These are phyloP conservation scores for Kwoniella sp. DNA, from an alignment of 768 basidiomycete genomes.

Conservation along the genomic window DNA sequence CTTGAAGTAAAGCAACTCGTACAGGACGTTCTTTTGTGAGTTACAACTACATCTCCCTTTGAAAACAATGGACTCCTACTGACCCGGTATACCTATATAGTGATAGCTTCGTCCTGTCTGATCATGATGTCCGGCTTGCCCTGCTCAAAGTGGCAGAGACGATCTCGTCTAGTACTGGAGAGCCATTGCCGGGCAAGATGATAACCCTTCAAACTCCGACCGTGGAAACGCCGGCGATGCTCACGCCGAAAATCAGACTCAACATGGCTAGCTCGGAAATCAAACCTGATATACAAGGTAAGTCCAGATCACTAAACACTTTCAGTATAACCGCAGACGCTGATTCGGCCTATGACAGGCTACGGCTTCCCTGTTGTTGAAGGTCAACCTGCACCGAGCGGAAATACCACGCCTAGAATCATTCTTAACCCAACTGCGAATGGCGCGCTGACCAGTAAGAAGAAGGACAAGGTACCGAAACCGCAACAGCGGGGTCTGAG, in stretches of 20 bases:
- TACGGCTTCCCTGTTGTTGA: constrained; percentile 31
- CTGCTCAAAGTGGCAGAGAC: constrained; percentile 88
- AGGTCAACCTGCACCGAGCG: constrained; percentile 4
- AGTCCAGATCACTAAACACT: too few relatives aligned
- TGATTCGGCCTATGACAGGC: too few relatives aligned
- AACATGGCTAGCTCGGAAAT: constrained; percentile 44
- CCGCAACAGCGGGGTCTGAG: constrained; percentile 77
- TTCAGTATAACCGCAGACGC: too few relatives aligned
- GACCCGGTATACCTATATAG: too few relatives aligned
- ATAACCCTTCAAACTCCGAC: constrained; percentile 77
- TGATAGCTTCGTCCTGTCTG: constrained; percentile 55
- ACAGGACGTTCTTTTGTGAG: constrained; percentile 79
- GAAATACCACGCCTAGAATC: constrained; percentile 28
- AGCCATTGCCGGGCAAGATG: constrained; percentile 80
- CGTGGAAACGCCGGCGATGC: constrained; percentile 59
- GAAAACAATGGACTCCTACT: too few relatives aligned
- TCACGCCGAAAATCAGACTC: constrained; percentile 64
- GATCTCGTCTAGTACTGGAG: constrained; percentile 77
- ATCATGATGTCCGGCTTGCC: constrained; percentile 88
- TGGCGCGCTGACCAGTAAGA: constrained; percentile 2
- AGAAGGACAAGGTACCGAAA: constrained; percentile 62
- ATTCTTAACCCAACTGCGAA: constrained; percentile 28
- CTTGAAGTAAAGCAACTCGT: constrained; percentile 70
- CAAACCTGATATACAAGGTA: constrained; percentile 17
- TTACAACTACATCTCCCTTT: too few relatives aligned